These are phyloP conservation scores for Nicotiana noctiflora DNA, from an alignment of 257 asterid genomes.

Conservation along the genomic window DNA sequence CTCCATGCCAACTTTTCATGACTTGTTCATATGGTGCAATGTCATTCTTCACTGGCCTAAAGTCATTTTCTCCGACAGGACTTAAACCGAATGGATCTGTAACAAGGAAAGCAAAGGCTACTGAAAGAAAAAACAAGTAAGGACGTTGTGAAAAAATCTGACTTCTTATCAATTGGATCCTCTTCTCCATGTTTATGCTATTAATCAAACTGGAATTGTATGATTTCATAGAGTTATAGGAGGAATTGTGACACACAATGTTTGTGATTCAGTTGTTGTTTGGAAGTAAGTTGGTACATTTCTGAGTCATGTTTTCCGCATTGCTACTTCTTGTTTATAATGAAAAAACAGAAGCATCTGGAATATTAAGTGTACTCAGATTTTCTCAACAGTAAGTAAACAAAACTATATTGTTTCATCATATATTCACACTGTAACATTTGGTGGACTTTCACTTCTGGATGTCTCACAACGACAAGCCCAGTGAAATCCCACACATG, in stretches of 20 bases:
- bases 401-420: too few species aligned
- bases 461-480: too few species aligned
- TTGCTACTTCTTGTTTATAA: slow-evolving; percentile 14
- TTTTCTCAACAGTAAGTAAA: too few species aligned
- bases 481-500: too few species aligned
- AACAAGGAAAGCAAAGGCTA: slow-evolving; percentile 36
- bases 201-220: slow-evolving; percentile 5
- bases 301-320: slow-evolving; percentile 37
- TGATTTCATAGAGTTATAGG: slow-evolving; percentile 25
- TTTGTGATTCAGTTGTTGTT: slow-evolving; percentile 38
- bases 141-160: slow-evolving; percentile 46
- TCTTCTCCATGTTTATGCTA: slow-evolving; percentile 45
- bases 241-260: slow-evolving; percentile 24
- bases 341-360: background rate
- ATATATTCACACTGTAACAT: too few species aligned
- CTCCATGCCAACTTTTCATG: slow-evolving; percentile 68
- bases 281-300: slow-evolving; percentile 24
- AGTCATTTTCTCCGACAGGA: slow-evolving; percentile 70
- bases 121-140: slow-evolving; percentile 29
- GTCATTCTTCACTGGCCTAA: slow-evolving; percentile 62
- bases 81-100: slow-evolving; percentile 73
- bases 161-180: slow-evolving; percentile 23
- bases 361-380: background rate
- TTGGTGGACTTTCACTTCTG: too few species aligned
- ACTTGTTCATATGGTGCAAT: slow-evolving; percentile 58